These are phyloP conservation scores for Angomonas ambiguus DNA, from an alignment of 208 protist genomes.

Conservation along the genomic window DNA sequence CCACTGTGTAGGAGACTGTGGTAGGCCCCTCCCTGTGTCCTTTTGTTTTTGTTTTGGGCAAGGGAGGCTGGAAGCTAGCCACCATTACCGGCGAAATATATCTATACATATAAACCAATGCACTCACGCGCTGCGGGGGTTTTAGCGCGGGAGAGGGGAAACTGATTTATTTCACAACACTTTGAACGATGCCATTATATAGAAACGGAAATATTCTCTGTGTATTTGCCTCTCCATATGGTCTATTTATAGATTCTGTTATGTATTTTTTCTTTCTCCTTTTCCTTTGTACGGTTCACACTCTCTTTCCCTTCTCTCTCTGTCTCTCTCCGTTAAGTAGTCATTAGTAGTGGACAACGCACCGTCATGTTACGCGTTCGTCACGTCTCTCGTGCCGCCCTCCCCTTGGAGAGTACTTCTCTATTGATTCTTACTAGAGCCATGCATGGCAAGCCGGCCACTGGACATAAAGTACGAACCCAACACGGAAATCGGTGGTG, in stretches of 20 bases:
- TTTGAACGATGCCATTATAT: no score
- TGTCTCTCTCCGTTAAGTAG: slow-evolving; percentile 7
- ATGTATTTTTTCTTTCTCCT: not conserved
- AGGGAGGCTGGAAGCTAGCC: no score
- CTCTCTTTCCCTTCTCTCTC: slow-evolving; percentile 8
- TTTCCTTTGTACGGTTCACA: not conserved
- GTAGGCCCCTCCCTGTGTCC: no score
- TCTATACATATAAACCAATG: no score
- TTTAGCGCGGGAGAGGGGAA: no score
- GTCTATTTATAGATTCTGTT: not conserved
- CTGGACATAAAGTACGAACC: slow-evolving; percentile 82
- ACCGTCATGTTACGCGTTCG: not conserved
- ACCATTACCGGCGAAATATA: no score
- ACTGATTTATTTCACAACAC: not conserved
- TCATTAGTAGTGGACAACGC: slow-evolving; percentile 4
- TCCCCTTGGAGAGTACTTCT: not conserved
- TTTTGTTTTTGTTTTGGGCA: no score
- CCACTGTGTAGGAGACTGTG: no score
- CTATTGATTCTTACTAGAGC: slow-evolving; percentile 20
- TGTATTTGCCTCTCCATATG: slow-evolving; percentile 9
- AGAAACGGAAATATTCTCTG: no score
- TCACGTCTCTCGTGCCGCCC: not conserved
- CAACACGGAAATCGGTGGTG: slow-evolving; percentile 87
- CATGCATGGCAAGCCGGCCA: slow-evolving; percentile 87
- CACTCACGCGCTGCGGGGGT: no score